Base-by-base conservation (phyloP, 192 early-diverging fungal species). In the Entomortierella lignicola region DNA sequence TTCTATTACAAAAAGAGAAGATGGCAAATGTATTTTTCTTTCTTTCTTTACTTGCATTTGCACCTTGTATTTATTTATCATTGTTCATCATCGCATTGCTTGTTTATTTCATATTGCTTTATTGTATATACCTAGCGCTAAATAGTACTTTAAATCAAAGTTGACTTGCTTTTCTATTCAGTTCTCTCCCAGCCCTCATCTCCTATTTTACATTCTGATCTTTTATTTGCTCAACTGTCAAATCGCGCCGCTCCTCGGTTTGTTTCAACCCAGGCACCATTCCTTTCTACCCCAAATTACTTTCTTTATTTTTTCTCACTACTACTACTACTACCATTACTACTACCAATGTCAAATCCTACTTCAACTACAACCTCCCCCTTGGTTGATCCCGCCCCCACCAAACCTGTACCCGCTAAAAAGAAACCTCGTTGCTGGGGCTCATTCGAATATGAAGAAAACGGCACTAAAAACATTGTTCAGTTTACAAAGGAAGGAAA, bases 401-500 rank as follows among this genome's bases (percentile, higher is more conserved):
- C 69, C 21, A 42, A 31, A 12, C 21, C 55, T 20, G 17, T 20
- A 12, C 10, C 31, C n/a, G 21, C 55, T 0, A 34, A 52, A 27
- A 58, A n/a, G n/a, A n/a, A 52, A 25, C 62, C 57, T 18, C 66
- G 68, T 21, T 64, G 67, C 67, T 79, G 75, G 75, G 75, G 75
- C 4, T 69, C 75, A 8, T 70, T 79, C 17, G 66, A 79, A 20
- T 79, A 70, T 48, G 67, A 70, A n/a, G 42, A 70, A 42, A 55
- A 65, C 12, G 67, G 67, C 32, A 31, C 42, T 25, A 79, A 79
- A 51, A 44, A 60, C 47, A 69, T 66, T 17, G 29, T 79, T 21
- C 48, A 66, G 25, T 79, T 79, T 51, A 70, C 67, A 64, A 79
- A 79, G 57, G 67, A 63, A 32, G 75, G 67, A 8, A 65, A 79